A percentile compares a stretch with the other conserved stretches of the same genome.
Conservation (phyloP, 2,329 filamentous ascomycete species). For the Trichoderma lentiforme region DNA sequence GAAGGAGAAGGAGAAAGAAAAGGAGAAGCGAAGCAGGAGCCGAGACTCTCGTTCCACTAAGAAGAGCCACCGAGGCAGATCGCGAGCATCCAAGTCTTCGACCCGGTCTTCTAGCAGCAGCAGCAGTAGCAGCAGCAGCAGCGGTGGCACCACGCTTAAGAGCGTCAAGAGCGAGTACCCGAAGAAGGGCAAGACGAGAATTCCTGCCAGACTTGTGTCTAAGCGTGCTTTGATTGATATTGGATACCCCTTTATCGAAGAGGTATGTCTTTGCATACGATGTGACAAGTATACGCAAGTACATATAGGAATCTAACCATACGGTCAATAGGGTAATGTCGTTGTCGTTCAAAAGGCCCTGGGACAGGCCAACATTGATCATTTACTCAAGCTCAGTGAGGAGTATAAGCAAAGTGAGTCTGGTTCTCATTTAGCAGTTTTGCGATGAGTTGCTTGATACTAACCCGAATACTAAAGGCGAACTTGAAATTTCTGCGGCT, state of each 20-base stretch:
- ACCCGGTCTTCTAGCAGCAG: constrained; percentile 47
- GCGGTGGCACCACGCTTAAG: constrained; percentile 49
- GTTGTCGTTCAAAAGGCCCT: constrained; percentile 81
- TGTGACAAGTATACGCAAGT: neutral
- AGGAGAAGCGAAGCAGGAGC: constrained; percentile 41
- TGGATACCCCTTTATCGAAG: constrained; percentile 81
- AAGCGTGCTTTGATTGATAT: constrained; percentile 78
- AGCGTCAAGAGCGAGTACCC: constrained; percentile 62
- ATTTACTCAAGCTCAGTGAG: constrained; percentile 79
- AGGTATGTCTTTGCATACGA: constrained; percentile 49
- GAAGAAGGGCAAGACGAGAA: constrained; percentile 84
- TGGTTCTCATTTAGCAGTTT: constrained; percentile 15
- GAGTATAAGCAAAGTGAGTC: constrained; percentile 62
- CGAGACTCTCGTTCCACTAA: constrained; percentile 39
- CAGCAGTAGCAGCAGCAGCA: constrained; percentile 42
- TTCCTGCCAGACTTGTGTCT: constrained; percentile 76
- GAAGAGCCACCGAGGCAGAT: constrained; percentile 39
- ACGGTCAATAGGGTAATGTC: constrained; percentile 61
- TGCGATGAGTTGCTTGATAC: constrained; percentile 14
- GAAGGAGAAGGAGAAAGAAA: constrained; percentile 25
- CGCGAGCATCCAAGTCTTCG: constrained; percentile 38
- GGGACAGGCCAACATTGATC: constrained; percentile 86
- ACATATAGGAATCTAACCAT: constrained; percentile 17
- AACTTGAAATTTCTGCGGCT: constrained; percentile 43
- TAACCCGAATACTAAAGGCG: constrained; percentile 31